A percentile compares a stretch with the other conserved stretches of the same genome.
Conservation (phyloP, 305 asterid genomes). For the Rubia tinctorum region DNA sequence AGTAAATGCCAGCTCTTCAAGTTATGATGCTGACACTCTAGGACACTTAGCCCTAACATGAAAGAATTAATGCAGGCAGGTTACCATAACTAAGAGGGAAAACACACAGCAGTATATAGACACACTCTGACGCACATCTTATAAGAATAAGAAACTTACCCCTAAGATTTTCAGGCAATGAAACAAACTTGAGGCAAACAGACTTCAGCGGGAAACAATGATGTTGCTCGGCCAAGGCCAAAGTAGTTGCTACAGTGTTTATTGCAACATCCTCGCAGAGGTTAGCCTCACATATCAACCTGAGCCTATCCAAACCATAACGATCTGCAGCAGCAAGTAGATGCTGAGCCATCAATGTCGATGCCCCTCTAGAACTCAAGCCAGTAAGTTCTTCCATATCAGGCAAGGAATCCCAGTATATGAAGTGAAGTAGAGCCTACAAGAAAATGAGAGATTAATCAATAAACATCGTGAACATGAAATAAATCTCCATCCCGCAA, state of each 20-base stretch:
- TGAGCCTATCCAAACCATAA: conserved; percentile 86
- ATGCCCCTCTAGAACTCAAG: conserved; percentile 70
- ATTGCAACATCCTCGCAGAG: conserved; percentile 90
- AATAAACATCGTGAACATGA: background rate
- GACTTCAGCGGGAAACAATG: conserved; percentile 90
- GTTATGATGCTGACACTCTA: background rate
- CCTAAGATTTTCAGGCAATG: conserved; percentile 84
- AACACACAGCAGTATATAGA: background rate
- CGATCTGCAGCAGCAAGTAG: conserved; percentile 95
- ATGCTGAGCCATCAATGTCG: conserved; percentile 92
- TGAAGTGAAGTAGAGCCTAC: conserved; percentile 86
- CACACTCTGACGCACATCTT: background rate
- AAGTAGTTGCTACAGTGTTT: conserved; percentile 91
- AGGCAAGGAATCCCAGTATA: conserved; percentile 82
- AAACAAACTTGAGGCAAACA: conserved; percentile 83
- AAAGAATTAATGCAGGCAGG: background rate
- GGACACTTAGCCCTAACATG: background rate
- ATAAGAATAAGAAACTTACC: conserved; percentile 37
- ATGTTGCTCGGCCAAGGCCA: conserved; percentile 95
- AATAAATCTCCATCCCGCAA: background rate
- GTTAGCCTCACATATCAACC: conserved; percentile 76
- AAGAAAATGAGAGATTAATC: background rate
- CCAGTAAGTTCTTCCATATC: conserved; percentile 94
- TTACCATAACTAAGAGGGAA: background rate
- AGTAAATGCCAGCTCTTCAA: background rate